Percentiles rank a stretch among this genome's conserved stretches.
These are phyloP conservation scores for Pseudocercospora macadamiae DNA, from an alignment of 2,329 filamentous ascomycete species.

Conservation along the genomic window DNA sequence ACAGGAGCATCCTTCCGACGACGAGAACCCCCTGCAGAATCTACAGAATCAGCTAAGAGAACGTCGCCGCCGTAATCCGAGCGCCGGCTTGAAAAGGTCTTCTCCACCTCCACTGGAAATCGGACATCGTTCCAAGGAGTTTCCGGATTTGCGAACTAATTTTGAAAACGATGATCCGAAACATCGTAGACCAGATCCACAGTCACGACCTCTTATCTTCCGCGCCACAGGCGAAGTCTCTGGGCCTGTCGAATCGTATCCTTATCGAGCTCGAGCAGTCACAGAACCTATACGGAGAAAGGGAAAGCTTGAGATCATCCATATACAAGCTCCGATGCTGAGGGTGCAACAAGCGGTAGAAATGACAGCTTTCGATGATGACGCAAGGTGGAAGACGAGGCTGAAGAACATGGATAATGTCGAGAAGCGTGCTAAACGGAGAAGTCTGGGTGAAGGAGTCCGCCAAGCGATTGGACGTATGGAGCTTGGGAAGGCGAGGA, in stretches of 20 bases:
- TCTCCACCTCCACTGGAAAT: background rate
- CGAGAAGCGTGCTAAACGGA: background rate
- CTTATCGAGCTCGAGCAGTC: background rate
- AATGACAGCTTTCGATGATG: background rate
- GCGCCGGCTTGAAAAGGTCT: background rate
- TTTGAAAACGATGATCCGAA: background rate
- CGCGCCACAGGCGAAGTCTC: background rate
- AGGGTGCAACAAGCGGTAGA: background rate
- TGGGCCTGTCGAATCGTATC: background rate
- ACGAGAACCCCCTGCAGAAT: background rate
- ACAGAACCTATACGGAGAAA: background rate
- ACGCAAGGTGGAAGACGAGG: background rate
- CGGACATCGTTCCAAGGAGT: background rate
- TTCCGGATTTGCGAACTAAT: background rate
- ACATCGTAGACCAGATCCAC: background rate
- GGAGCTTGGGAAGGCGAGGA: background rate
- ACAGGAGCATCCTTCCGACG: background rate
- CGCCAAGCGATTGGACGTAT: background rate
- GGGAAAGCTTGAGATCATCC: background rate
- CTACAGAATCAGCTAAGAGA: background rate
- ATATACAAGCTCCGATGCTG: background rate
- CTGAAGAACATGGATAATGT: background rate
- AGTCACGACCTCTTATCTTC: background rate
- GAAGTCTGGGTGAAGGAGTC: background rate
- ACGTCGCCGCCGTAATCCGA: background rate